Conservation (phyloP, 192 early-diverging fungal species). For the Mortierella alpina region DNA sequence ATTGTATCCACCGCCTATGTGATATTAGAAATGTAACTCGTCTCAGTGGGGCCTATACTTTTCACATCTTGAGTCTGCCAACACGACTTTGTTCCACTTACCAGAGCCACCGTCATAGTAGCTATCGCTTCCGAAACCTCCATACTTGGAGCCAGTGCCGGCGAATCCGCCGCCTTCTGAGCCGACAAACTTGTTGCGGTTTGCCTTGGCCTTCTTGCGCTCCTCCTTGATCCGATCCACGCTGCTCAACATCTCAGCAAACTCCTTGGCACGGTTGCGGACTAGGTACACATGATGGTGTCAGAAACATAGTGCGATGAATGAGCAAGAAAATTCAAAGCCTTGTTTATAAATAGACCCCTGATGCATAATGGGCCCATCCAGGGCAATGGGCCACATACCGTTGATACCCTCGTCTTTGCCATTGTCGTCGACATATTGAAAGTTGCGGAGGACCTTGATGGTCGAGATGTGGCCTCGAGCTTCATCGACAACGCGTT, state of each 20-base stretch:
- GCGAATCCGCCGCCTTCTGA: constrained; percentile 59
- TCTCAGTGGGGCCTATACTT: background rate
- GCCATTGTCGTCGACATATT: constrained; percentile 90
- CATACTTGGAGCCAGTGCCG: constrained; percentile 57
- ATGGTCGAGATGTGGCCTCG: constrained; percentile 88
- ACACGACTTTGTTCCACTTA: background rate
- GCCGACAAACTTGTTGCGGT: constrained; percentile 88
- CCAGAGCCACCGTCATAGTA: constrained; percentile 42
- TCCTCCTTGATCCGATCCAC: constrained; percentile 85
- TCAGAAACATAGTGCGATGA: background rate
- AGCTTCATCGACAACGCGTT: constrained; percentile 91
- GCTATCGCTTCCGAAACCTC: constrained; percentile 76
- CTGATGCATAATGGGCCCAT: background rate
- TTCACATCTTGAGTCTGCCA: background rate
- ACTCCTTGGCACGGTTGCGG: constrained; percentile 89
- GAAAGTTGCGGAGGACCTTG: constrained; percentile 88
- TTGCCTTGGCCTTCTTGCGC: constrained; percentile 89
- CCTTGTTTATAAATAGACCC: constrained; percentile 1
- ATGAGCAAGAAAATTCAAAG: no score
- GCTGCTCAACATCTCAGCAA: constrained; percentile 84
- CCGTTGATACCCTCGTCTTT: constrained; percentile 99
- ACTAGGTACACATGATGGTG: constrained; percentile 58
- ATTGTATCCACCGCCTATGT: constrained; percentile 37
- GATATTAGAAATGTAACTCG: background rate
- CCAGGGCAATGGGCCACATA: constrained; percentile 47